Evolutionary conservation across 176 grass and related monocot species (phyloP).

Genomic region (Avena atlantica): DNA sequence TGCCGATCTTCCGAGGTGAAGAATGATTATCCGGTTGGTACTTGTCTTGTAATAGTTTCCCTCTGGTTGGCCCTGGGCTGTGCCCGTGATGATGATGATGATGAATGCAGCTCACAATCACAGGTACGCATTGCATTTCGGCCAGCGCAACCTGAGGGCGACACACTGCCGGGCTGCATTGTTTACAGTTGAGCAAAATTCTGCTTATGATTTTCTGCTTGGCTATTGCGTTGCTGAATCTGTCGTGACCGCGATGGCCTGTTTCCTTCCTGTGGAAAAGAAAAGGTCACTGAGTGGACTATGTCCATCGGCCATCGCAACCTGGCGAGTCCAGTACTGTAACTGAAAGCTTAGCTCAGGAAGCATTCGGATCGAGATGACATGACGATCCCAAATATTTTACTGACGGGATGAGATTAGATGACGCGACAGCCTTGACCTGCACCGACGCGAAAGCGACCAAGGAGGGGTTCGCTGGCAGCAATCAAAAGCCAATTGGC

Average conservation of each 20-base stretch:
- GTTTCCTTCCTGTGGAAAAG: not conserved
- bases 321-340: not conserved
- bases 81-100: not conserved
- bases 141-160: conserved; percentile 3
- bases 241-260: not conserved
- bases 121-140: not conserved
- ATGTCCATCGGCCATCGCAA: not conserved
- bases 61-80: not conserved
- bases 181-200: not conserved
- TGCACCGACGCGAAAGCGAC: conserved; percentile 2
- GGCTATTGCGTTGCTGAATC: not conserved
- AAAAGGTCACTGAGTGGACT: not conserved
- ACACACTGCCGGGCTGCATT: not conserved
- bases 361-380: conserved; percentile 11
- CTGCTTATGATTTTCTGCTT: not conserved
- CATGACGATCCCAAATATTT: conserved; percentile 15
- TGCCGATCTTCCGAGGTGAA: not conserved
- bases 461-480: not conserved
- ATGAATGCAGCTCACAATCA: not conserved
- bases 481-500: not conserved
- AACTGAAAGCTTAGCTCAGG: conserved; percentile 17
- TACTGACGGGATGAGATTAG: conserved; percentile 3
- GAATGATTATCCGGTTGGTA: not conserved
- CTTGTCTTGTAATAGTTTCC: no score
- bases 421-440: not conserved